phyloP scores from a whole-genome alignment of 2,329 filamentous ascomycete species.

The Acarospora socialis region DNA sequence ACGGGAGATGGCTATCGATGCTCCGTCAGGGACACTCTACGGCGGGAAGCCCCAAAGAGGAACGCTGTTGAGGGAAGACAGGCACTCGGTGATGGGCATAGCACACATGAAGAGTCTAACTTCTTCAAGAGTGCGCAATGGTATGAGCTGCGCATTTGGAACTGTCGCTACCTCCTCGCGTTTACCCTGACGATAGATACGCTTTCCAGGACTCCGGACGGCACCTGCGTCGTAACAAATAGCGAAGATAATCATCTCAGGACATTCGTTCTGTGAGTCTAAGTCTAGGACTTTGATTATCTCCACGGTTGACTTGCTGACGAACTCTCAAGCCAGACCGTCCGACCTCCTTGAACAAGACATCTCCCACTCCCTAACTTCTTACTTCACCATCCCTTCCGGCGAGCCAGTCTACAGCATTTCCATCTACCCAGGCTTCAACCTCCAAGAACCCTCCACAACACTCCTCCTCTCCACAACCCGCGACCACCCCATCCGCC shows the following conservation, averaged over 20 bases:
- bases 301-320: conserved; percentile 5
- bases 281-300: not conserved
- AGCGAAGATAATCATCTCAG: conserved; percentile 37
- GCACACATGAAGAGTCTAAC: conserved; percentile 1
- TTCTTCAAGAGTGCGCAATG: conserved; percentile 12
- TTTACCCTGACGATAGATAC: not conserved
- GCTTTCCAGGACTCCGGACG: conserved; percentile 36
- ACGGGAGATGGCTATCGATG: too few species aligned
- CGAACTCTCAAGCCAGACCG: conserved; percentile 23
- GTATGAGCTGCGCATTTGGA: too few species aligned
- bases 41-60: too few species aligned
- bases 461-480: conserved; percentile 37
- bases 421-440: conserved; percentile 40
- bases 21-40: too few species aligned
- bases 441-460: conserved; percentile 35
- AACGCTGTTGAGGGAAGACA: too few species aligned
- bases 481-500: conserved; percentile 40
- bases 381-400: conserved; percentile 33
- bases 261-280: conserved; percentile 37
- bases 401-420: conserved; percentile 39
- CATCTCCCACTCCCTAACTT: conserved; percentile 25
- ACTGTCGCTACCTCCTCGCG: not conserved
- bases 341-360: conserved; percentile 32
- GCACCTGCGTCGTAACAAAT: conserved; percentile 41
- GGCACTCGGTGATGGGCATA: too few species aligned